phyloP scores from a whole-genome alignment of 306 rosid genomes.

The Dalbergia cochinchinensis region DNA sequence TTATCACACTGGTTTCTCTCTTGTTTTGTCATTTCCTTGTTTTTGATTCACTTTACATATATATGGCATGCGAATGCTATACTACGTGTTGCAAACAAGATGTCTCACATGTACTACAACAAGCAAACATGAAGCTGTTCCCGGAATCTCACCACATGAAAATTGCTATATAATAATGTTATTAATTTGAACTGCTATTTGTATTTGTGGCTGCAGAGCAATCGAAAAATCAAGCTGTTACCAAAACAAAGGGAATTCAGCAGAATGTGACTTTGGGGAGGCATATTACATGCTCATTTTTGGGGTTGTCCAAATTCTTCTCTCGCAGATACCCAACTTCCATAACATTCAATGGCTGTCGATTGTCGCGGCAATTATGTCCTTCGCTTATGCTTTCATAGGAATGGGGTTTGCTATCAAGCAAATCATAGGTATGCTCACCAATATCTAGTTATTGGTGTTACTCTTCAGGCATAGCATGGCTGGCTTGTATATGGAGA shows the following conservation, averaged over 20 bases:
- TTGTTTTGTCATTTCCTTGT: constrained; percentile 31
- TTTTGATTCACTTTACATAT: constrained; percentile 2
- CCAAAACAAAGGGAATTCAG: constrained; percentile 47
- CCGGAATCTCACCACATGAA: constrained; percentile 24
- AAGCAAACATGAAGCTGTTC: too few relatives aligned
- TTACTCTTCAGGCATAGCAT: constrained; percentile 15
- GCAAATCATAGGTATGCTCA: constrained; percentile 50
- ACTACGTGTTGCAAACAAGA: constrained; percentile 23
- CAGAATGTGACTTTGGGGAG: constrained; percentile 48
- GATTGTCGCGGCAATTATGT: constrained; percentile 77
- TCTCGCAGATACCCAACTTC: constrained; percentile 84
- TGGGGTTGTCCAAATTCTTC: constrained; percentile 65
- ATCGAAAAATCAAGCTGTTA: constrained; percentile 56
- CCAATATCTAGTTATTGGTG: neutral
- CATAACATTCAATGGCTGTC: constrained; percentile 80
- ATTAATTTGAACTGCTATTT: constrained; percentile 16
- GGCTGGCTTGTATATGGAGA: neutral
- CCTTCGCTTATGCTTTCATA: constrained; percentile 74
- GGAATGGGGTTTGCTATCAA: constrained; percentile 66
- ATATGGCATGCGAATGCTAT: neutral
- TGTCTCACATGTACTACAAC: neutral
- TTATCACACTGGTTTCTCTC: constrained; percentile 4
- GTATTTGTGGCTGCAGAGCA: constrained; percentile 55
- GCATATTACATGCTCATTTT: constrained; percentile 63
- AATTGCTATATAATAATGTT: neutral